Evolutionary conservation across 2,329 filamentous ascomycete species (phyloP).

Genomic region (Cryphonectria parasitica): DNA sequence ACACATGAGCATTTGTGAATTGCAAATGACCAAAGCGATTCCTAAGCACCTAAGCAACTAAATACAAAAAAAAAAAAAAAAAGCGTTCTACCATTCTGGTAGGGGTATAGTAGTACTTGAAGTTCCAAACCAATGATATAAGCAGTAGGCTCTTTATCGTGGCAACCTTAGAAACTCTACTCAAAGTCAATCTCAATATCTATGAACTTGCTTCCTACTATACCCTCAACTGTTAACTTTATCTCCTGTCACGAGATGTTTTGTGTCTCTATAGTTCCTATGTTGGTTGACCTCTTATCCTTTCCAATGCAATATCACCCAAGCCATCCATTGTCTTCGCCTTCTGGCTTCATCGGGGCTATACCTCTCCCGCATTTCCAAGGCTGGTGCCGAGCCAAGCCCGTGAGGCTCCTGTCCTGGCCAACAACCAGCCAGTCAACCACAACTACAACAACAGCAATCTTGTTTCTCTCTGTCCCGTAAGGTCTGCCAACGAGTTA

Average conservation of each 20-base stretch:
- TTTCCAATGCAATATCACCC: neutral
- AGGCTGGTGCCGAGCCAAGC: too few species aligned
- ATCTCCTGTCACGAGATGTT: neutral
- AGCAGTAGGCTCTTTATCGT: neutral
- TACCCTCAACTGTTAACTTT: neutral
- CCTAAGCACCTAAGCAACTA: too few species aligned
- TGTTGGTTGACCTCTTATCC: neutral
- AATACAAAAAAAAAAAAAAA: too few species aligned
- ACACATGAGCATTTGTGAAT: too few species aligned
- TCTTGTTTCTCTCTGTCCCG: neutral
- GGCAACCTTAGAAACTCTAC: neutral
- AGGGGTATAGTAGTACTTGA: neutral
- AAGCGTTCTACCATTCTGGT: neutral
- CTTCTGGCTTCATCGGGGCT: neutral
- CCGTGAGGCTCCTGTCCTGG: neutral
- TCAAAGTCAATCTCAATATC: too few species aligned
- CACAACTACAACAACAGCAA: neutral
- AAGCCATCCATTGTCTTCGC: neutral
- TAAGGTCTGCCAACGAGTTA: neutral
- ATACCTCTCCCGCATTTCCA: too few species aligned
- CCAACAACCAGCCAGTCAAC: neutral
- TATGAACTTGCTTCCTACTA: neutral
- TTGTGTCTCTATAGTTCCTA: neutral
- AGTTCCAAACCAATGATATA: neutral
- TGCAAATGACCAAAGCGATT: too few species aligned